A percentile compares a stretch with the other conserved stretches of the same genome.
phyloP scores from a whole-genome alignment of 768 basidiomycete species.

The Lactarius akahatsu region DNA sequence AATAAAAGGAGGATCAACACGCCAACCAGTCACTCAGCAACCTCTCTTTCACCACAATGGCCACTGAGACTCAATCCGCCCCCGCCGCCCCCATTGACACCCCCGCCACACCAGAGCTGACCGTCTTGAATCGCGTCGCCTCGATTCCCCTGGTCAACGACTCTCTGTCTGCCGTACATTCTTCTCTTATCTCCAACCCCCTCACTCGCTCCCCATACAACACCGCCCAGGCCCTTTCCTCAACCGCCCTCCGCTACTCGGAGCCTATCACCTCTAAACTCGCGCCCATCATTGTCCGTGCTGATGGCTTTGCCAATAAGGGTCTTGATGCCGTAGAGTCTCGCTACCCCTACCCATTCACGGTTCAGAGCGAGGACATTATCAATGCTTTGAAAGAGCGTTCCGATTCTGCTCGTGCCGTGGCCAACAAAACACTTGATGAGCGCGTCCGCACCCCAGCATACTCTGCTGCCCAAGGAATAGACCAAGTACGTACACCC shows the following conservation, averaged over 20 bases:
- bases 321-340: constrained; percentile 71
- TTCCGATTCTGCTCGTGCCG: constrained; percentile 53
- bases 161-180: constrained; percentile 58
- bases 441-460: constrained; percentile 65
- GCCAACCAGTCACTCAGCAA: neutral
- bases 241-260: constrained; percentile 42
- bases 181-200: constrained; percentile 55
- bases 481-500: constrained; percentile 62
- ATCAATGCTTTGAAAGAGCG: constrained; percentile 55
- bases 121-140: constrained; percentile 59
- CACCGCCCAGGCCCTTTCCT: constrained; percentile 60
- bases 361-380: constrained; percentile 70
- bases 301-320: constrained; percentile 69
- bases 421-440: constrained; percentile 65
- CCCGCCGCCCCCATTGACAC: constrained; percentile 7
- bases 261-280: constrained; percentile 65
- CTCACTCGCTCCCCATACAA: constrained; percentile 66
- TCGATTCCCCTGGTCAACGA: constrained; percentile 73
- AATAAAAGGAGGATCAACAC: constrained; percentile 10
- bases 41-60: constrained; percentile 36
- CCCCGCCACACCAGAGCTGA: constrained; percentile 50
- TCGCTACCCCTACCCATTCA: constrained; percentile 75
- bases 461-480: constrained; percentile 57
- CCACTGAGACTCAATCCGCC: constrained; percentile 37
- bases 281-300: constrained; percentile 62